Evolutionary conservation across 768 basidiomycete genomes (phyloP).

Genomic region (Coprinellus aureogranulatus): DNA sequence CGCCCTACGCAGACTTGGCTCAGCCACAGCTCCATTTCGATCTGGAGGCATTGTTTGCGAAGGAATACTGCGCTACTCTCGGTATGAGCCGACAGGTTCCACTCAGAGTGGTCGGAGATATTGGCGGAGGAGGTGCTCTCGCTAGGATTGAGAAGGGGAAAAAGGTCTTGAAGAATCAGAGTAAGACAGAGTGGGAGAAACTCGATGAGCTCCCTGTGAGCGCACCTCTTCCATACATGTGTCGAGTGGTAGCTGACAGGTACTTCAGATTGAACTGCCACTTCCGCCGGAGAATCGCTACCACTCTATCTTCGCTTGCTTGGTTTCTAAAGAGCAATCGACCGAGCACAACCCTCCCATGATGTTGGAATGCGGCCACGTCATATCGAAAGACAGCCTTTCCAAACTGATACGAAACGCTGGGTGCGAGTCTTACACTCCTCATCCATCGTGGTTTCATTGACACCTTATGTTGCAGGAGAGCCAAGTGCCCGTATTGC

Average conservation of each 20-base stretch:
- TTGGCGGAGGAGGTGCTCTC: conserved; percentile 89
- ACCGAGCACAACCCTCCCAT: conserved; percentile 93
- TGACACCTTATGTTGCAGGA: conserved; percentile 42
- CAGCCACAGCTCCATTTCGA: conserved; percentile 71
- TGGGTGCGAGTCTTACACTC: conserved; percentile 39
- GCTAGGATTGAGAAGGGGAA: conserved; percentile 92
- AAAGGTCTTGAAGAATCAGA: conserved; percentile 81
- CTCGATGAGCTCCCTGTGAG: conserved; percentile 84
- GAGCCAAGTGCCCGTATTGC: conserved; percentile 96
- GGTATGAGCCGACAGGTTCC: conserved; percentile 90
- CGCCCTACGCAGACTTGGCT: conserved; percentile 75
- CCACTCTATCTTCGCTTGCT: conserved; percentile 96
- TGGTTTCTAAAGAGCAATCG: conserved; percentile 96
- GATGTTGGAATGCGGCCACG: conserved; percentile 97
- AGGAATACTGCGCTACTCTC: conserved; percentile 83
- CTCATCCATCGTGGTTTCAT: conserved; percentile 8
- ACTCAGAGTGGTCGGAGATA: conserved; percentile 84
- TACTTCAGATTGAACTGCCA: conserved; percentile 87
- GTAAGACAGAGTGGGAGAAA: conserved; percentile 90
- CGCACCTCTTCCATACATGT: neutral
- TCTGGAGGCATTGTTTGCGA: conserved; percentile 79
- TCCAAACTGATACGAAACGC: conserved; percentile 85
- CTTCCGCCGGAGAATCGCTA: conserved; percentile 83
- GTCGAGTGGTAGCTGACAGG: neutral
- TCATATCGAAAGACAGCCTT: conserved; percentile 89